Percentiles rank a stretch among this genome's conserved stretches.
Conservation (phyloP, 768 basidiomycete genomes). For the Leccinum subgranulosum region DNA sequence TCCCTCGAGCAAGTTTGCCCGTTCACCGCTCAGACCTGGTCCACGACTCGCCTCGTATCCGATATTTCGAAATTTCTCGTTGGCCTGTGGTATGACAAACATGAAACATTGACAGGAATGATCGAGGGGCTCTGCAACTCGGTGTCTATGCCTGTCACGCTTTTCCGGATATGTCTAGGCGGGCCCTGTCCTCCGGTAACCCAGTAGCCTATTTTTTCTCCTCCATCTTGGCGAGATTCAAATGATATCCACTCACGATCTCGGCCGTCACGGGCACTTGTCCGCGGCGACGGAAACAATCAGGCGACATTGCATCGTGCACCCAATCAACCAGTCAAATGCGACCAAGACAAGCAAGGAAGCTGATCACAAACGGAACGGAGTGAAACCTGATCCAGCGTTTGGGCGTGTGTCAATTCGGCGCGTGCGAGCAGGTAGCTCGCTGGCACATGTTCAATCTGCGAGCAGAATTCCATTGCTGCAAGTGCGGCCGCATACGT, state of each 20-base stretch:
- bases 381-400: background rate
- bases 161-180: constrained; percentile 36
- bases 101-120: constrained; percentile 43
- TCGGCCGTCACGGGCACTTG: constrained; percentile 8
- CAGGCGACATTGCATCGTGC: background rate
- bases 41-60: constrained; percentile 3
- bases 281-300: background rate
- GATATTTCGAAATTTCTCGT: constrained; percentile 12
- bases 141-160: constrained; percentile 20
- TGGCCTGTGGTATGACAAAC: constrained; percentile 25
- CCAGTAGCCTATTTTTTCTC: constrained; percentile 26
- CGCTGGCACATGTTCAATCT: background rate
- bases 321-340: background rate
- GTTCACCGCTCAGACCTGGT: background rate
- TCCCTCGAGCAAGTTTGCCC: background rate
- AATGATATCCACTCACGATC: constrained; percentile 2
- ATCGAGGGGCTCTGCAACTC: constrained; percentile 36
- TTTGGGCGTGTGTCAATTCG: background rate
- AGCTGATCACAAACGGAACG: constrained; percentile 3
- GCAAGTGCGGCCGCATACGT: background rate
- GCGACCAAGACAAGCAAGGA: background rate
- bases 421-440: background rate
- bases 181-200: constrained; percentile 41
- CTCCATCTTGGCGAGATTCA: constrained; percentile 6
- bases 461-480: background rate